Conservation (phyloP, 139 green algal species). For the Micractinium sp. region DNA sequence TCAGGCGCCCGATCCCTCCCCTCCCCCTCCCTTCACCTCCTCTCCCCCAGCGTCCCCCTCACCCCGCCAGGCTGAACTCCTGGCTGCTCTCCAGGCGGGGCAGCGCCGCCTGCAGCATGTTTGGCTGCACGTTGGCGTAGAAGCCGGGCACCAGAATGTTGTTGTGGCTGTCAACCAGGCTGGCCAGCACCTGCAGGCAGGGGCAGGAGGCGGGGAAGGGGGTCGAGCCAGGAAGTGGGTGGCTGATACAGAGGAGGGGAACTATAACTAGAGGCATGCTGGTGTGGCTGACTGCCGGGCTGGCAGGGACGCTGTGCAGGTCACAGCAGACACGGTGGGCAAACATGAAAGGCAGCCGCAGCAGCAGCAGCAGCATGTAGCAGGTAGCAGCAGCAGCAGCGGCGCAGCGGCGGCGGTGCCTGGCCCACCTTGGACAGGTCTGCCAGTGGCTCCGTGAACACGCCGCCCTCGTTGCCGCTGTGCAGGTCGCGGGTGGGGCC, state of each 20-base stretch:
- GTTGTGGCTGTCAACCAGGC: conserved; percentile 66
- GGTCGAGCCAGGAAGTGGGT: not conserved
- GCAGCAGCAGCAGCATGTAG: not conserved
- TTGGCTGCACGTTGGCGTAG: conserved; percentile 77
- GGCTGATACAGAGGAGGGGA: not conserved
- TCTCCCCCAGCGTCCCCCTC: not conserved
- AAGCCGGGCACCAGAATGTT: conserved; percentile 78
- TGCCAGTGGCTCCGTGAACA: conserved; percentile 92
- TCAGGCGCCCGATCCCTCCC: no score
- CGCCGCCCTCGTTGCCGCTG: conserved; percentile 94
- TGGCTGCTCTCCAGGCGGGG: conserved; percentile 54
- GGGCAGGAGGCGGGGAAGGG: not conserved
- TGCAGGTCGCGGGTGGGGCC: conserved; percentile 90
- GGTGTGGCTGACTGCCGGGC: no score
- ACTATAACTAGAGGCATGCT: no score
- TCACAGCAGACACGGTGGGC: not conserved
- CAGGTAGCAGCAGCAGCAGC: conserved; percentile 10
- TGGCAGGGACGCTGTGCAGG: no score
- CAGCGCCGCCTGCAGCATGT: conserved; percentile 75
- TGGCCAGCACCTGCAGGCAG: conserved; percentile 53
- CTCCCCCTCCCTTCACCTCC: no score
- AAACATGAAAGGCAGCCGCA: no score
- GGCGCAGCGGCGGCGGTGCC: not conserved
- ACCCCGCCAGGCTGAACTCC: conserved; percentile 75
- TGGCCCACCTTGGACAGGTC: conserved; percentile 76